Evolutionary conservation across 208 protist species (phyloP), one percentile per base, ranked within the genome.

Genomic region (Crithidia sp.): DNA sequence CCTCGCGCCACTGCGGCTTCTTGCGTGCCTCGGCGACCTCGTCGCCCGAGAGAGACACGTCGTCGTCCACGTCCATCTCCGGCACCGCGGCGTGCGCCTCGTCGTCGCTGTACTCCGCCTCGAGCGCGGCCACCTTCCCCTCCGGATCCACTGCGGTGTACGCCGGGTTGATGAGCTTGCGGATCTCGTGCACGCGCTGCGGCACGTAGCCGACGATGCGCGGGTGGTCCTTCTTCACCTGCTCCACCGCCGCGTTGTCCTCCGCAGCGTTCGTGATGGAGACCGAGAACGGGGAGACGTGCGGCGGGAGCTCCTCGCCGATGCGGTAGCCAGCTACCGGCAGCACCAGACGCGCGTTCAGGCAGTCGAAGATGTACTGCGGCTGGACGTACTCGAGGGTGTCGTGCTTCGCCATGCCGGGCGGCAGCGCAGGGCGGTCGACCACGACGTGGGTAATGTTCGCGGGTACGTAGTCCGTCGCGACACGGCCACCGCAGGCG

Each of bases 281-380:
- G 69, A 95, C 90, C 36, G 90, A 87, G 82, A 98, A 98, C 68
- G 95, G 95, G 28, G 93, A 97, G 36, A 97, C 81, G 78, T 98
- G 95, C 62, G 95, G 93, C 16, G 95, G 95, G 53, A 97, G 89
- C 75, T 93, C 89, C 84, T 96, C 86, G 39, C 89, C 91, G 28
- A 96, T 74, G 79, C 88, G 87, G 85, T 97, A 98, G 47, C 88
- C 90, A 17, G 72, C 71, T 14, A 94, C 90, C 13, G 95, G 93
- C 50, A 98, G 92, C 69, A 92, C 52, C 49, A 86, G 61, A 41
- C 90, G 89, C 16, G 91, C 89, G 87, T 99, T 99, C 63, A 98
- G 81, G 83, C 94, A 98, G 86, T 99, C 98, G 71, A 95, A 98
- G 50, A 99, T 81, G 84, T 98, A 99, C 85, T 99, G 98, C 53